Conservation (phyloP, 805 yeast species). For the Sungouiozyma ichnusensis region DNA sequence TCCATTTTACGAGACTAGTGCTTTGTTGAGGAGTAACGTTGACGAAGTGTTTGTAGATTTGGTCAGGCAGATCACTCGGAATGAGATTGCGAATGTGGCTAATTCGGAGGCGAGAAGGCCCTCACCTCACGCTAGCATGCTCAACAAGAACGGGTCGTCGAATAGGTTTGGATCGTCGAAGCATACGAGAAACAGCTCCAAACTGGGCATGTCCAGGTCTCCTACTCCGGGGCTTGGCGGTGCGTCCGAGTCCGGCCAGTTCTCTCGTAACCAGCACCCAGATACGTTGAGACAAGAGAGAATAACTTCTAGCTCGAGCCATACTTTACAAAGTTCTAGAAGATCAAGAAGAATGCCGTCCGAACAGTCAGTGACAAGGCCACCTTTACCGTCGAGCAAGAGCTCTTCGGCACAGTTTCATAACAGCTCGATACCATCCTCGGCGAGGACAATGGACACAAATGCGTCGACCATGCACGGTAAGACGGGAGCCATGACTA, state of each 20-base stretch:
- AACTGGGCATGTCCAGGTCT: background rate
- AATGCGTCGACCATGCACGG: background rate
- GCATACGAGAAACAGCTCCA: background rate
- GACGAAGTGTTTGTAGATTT: conserved; percentile 85
- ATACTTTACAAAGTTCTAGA: background rate
- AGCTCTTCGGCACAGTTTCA: background rate
- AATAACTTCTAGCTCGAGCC: background rate
- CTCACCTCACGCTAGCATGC: background rate
- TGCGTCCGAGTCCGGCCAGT: background rate
- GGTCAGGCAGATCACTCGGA: conserved; percentile 65
- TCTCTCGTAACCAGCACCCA: background rate
- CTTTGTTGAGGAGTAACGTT: conserved; percentile 81
- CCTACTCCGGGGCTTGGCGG: background rate
- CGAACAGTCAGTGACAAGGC: background rate
- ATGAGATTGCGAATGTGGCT: conserved; percentile 22
- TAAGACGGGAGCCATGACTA: background rate
- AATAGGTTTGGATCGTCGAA: background rate
- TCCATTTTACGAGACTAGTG: conserved; percentile 88
- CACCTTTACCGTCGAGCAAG: background rate
- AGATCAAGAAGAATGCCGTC: background rate
- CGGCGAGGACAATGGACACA: background rate
- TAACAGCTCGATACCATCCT: background rate
- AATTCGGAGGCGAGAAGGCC: conserved; percentile 8
- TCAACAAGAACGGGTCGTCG: background rate
- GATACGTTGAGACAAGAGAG: background rate